Base-by-base conservation (phyloP, 768 basidiomycete genomes). In the Ramaria sp. region DNA sequence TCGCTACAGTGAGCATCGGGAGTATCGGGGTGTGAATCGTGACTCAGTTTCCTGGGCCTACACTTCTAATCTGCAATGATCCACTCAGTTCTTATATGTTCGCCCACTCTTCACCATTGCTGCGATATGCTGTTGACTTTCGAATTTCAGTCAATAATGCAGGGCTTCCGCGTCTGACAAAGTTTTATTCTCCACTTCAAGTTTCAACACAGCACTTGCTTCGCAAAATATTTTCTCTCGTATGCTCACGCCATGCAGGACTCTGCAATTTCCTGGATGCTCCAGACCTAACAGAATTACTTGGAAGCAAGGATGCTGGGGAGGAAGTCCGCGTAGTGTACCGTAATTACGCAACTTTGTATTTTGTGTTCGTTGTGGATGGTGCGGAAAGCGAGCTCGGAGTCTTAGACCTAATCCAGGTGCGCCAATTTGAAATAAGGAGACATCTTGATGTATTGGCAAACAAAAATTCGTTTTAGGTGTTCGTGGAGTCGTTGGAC, bases 261-360 rank as follows among this genome's bases (percentile, higher is more conserved):
- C 73, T 96, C 8, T 99, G 96, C 71, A 98, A 97, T 70, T 99
- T 98, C 66, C 81, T 98, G 28, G 96, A 98, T 63, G 94, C 87
- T 10, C 88, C 89, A 5, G 88, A 89, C 63, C 77, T 89, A 28
- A 86, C 88, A 65, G 77, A 78, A 12, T 83, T 85, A 61, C 74
- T 89, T 41, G 83, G 81, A 2, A 70, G 66, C 44, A 64, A 67
- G 52, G 74, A 73, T 57, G 73, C 67, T 30, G 77, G 77, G 49
- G 83, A 85, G 60, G 74, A 78, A 64, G 82, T 88, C 74, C 75
- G 88, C 56, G 88, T 98, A 39, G 91, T 98, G 30, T 98, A 98
- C 68, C 74, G 95, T 50, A 91, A 83, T 67, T 98, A 97, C 66
- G 95, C 95, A 3, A 98, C 95, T 1, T 76, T 99, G 37, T 92